Evolutionary conservation across 805 yeast genomes (phyloP), one percentile per base, ranked within the genome.

Genomic region (Wickerhamomyces bovis): DNA sequence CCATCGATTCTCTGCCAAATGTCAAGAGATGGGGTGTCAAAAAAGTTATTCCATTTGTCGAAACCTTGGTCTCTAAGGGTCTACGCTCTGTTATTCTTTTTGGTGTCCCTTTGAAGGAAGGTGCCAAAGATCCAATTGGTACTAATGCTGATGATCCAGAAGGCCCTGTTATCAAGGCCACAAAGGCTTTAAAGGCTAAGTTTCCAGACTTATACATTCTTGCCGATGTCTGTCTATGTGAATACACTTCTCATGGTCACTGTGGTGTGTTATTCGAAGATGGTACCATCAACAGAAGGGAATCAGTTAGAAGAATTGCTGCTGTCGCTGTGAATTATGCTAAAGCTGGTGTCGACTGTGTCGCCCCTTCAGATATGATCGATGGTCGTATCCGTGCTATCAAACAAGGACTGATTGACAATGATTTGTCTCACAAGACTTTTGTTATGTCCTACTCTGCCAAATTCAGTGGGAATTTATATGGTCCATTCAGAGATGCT

Each of bases 401-500:
- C 65, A 94, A 94, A 66, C 67, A 71, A 38, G 97, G 95, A 3
- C 75, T 94, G 43, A 81, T 92, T 42, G 81, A 80, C 41, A 89
- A 85, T 12, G 83, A 82, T 23, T 66, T 94, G 49, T 96, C 96
- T 19, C 95, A 94, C 68, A 81, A 83, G 64, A 82, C 89, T 42
- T 81, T 92, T 71, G 80, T 94, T 33, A 83, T 94, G 87, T 85
- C 96, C 6, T 94, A 94, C 68, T 79, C 96, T 31, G 98, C 98
- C 48, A 94, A 94, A 64, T 94, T 94, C 63, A 75, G 87, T 49
- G 97, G 98, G 31, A 79, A 81, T 52, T 71, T 94, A 42, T 94
- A 94, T 64, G 99, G 99, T 1, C 99, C 99, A 5, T 94, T 94
- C 74, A 77, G 99, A 65, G 99, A 94, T 58, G 97, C 97, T 40